phyloP scores from a whole-genome alignment of 495 filamentous ascomycete genomes.

The Xanthoparmelia taractica region DNA sequence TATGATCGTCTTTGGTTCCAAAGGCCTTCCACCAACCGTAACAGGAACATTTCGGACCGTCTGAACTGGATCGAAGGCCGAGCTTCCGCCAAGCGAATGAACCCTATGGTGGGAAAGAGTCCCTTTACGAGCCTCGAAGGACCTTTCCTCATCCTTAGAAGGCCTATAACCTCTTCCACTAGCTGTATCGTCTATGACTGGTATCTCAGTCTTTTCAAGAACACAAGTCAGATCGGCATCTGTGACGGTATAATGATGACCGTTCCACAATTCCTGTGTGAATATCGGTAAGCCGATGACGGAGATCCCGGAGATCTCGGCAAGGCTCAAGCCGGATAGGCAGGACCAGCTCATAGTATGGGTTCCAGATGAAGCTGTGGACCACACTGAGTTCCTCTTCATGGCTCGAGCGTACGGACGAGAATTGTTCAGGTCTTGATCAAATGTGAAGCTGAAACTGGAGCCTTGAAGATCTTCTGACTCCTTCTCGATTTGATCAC shows the following conservation, averaged over 20 bases:
- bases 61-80: not conserved
- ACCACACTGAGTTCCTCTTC: conserved; percentile 4
- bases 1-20: not conserved
- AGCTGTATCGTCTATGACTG: not conserved
- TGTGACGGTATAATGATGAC: not conserved
- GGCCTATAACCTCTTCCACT: not conserved
- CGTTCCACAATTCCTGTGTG: conserved; percentile 7
- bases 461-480: not conserved
- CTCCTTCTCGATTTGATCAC: not conserved
- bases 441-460: conserved; percentile 1
- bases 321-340: conserved; percentile 8
- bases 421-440: conserved; percentile 8
- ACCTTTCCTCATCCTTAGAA: not conserved
- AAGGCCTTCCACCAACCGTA: not conserved
- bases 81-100: not conserved
- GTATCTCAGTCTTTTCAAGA: not conserved
- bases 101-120: not conserved
- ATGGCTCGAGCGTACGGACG: conserved; percentile 8
- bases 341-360: conserved; percentile 9
- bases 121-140: not conserved
- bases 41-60: not conserved
- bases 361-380: not conserved
- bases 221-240: not conserved
- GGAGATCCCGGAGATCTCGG: conserved; percentile 9
- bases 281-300: conserved; percentile 7